These are phyloP conservation scores for Pyrenochaeta sp. DNA, from an alignment of 2,329 filamentous ascomycete species.

Conservation along the genomic window DNA sequence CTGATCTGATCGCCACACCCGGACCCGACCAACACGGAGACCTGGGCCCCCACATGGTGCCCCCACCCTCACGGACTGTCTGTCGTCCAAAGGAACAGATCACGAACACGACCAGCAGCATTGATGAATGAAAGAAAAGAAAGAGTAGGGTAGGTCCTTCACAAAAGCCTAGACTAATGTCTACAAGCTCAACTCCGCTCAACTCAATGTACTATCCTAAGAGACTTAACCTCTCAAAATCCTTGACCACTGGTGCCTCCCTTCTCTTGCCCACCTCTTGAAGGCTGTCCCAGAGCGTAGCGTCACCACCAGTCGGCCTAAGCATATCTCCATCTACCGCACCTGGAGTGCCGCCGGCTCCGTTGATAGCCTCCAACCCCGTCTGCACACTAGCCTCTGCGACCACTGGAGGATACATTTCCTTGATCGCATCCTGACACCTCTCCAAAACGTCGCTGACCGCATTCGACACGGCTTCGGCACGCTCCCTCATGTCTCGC, in stretches of 20 bases:
- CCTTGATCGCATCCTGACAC: constrained; percentile 71
- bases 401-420: constrained; percentile 51
- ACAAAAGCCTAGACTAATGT: background rate
- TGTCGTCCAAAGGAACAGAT: too few species aligned
- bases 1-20: constrained; percentile 4
- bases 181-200: background rate
- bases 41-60: too few species aligned
- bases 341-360: background rate
- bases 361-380: constrained; percentile 28
- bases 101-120: too few species aligned
- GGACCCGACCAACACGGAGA: too few species aligned
- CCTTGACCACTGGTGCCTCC: constrained; percentile 63
- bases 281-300: constrained; percentile 57
- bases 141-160: background rate
- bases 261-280: constrained; percentile 48
- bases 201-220: constrained; percentile 21
- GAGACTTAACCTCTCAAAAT: constrained; percentile 56
- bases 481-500: constrained; percentile 86
- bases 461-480: constrained; percentile 76
- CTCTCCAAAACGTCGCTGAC: constrained; percentile 77
- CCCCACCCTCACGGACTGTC: too few species aligned
- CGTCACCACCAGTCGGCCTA: constrained; percentile 54
- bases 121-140: too few species aligned
- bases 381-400: background rate
- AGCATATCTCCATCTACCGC: constrained; percentile 25